Evolutionary conservation across 1,139 yeast species (phyloP).

Genomic region (Kurtzmaniella quercitrusa): DNA sequence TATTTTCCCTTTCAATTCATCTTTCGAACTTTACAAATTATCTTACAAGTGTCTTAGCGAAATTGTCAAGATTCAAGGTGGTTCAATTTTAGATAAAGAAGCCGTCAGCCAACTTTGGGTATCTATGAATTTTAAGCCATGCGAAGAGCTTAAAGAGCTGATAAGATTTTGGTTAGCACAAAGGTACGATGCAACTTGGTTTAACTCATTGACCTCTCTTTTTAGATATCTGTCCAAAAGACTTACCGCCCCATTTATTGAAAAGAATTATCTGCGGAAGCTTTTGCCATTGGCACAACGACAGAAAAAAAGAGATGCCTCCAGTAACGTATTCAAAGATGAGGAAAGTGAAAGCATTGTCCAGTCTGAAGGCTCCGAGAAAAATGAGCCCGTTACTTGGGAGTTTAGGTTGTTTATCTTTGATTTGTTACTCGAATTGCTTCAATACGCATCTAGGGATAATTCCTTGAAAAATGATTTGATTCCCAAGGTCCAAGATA

Average conservation of each 20-base stretch:
- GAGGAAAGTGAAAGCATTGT: constrained; percentile 47
- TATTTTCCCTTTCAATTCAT: constrained; percentile 39
- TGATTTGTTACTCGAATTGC: constrained; percentile 50
- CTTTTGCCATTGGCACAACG: constrained; percentile 42
- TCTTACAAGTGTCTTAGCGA: constrained; percentile 41
- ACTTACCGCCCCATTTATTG: constrained; percentile 37
- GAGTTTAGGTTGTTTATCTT: constrained; percentile 62
- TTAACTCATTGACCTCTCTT: constrained; percentile 34
- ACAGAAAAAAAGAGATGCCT: constrained; percentile 27
- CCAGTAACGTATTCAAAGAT: constrained; percentile 35
- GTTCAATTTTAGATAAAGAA: constrained; percentile 29
- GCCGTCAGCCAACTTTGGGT: constrained; percentile 39
- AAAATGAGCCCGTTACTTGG: constrained; percentile 68
- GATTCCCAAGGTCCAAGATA: constrained; percentile 56
- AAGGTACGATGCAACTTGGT: constrained; percentile 37
- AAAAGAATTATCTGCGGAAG: constrained; percentile 37
- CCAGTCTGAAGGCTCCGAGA: constrained; percentile 28
- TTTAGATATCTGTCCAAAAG: constrained; percentile 37
- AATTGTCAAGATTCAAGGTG: constrained; percentile 36
- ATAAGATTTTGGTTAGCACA: constrained; percentile 40
- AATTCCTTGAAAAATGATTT: constrained; percentile 38
- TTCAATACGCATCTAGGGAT: constrained; percentile 40
- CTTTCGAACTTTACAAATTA: constrained; percentile 29
- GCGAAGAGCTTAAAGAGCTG: constrained; percentile 30
- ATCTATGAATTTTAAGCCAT: constrained; percentile 41